Conservation (phyloP, 192 early-diverging fungal species). For the Allomyces macrogynus region DNA sequence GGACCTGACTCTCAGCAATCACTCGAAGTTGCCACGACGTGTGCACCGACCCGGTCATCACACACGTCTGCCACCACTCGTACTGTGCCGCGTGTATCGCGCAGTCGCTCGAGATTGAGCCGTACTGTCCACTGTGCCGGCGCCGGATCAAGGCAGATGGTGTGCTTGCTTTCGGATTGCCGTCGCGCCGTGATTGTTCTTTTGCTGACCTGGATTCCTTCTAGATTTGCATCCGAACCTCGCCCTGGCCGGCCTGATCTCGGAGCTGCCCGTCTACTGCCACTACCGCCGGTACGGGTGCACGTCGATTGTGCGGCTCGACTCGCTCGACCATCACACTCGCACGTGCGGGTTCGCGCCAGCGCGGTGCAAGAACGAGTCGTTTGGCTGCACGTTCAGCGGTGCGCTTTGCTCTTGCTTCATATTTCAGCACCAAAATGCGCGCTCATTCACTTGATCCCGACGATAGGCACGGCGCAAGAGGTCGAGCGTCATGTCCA, state of each 20-base stretch:
- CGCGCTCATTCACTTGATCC: background rate
- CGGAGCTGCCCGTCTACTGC: conserved; percentile 32
- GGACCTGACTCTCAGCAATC: no score
- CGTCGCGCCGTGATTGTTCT: background rate
- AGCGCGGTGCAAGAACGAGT: conserved; percentile 18
- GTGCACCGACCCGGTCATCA: conserved; percentile 33
- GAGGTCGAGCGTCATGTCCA: conserved; percentile 17
- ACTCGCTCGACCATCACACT: conserved; percentile 23
- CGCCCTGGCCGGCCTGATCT: conserved; percentile 23
- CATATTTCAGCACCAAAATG: background rate
- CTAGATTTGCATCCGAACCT: conserved; percentile 39
- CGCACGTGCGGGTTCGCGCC: conserved; percentile 23
- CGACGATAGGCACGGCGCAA: conserved; percentile 17
- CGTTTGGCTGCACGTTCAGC: conserved; percentile 27
- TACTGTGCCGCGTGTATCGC: conserved; percentile 36
- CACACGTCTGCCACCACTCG: conserved; percentile 33
- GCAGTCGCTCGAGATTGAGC: conserved; percentile 27
- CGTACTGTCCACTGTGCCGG: conserved; percentile 37
- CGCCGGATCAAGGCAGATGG: conserved; percentile 19
- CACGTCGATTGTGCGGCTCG: conserved; percentile 18
- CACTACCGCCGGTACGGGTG: conserved; percentile 28
- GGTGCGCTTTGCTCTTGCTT: conserved; percentile 6
- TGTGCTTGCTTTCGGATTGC: conserved; percentile 1
- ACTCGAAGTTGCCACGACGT: conserved; percentile 24
- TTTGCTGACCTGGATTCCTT: background rate